Conservation (phyloP, 2,329 filamentous ascomycete genomes). For the Neonectria sp. region DNA sequence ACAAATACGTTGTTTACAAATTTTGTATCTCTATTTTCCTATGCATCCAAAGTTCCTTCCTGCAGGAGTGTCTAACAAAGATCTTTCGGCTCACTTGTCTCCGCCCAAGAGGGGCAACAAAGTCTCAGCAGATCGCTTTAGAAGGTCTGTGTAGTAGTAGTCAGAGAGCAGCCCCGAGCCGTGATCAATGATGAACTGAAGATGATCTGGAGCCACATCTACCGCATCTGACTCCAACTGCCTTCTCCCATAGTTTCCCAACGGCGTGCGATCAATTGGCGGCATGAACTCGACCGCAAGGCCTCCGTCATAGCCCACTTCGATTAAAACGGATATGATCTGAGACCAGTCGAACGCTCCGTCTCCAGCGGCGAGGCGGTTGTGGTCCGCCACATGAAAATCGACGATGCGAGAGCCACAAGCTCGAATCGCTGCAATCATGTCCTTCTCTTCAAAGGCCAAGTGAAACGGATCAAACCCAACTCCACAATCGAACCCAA, state of each 20-base stretch:
- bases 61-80: neutral
- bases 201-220: conserved; percentile 31
- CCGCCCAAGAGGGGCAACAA: conserved; percentile 21
- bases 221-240: conserved; percentile 30
- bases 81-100: neutral
- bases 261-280: conserved; percentile 36
- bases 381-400: conserved; percentile 39
- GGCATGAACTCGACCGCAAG: conserved; percentile 41
- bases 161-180: conserved; percentile 34
- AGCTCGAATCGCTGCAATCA: conserved; percentile 29
- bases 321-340: conserved; percentile 27
- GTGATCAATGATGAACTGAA: conserved; percentile 40
- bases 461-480: conserved; percentile 40
- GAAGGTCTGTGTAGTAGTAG: conserved; percentile 30
- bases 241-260: conserved; percentile 25
- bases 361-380: conserved; percentile 35
- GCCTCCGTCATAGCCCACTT: conserved; percentile 32
- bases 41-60: no score
- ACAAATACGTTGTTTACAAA: neutral
- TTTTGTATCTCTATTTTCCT: neutral
- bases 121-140: conserved; percentile 30
- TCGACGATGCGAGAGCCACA: conserved; percentile 32
- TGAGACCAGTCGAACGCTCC: conserved; percentile 36
- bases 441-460: conserved; percentile 35
- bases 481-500: conserved; percentile 32